Evolutionary conservation across 176 grass and related monocot species (phyloP).

Genomic region (Raddia guianensis): DNA sequence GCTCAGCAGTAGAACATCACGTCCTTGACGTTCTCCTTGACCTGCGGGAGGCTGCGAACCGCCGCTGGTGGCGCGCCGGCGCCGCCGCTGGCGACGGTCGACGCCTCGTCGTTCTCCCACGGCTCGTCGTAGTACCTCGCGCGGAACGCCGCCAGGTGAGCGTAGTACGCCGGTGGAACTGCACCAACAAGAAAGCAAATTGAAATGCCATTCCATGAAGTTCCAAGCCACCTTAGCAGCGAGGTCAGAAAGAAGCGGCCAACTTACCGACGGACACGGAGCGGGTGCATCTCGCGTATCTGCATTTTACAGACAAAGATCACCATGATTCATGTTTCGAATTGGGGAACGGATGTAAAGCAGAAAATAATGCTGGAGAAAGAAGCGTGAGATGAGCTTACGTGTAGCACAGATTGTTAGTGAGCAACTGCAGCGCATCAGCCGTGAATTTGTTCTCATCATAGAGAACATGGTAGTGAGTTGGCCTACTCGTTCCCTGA

Average conservation of each 20-base stretch:
- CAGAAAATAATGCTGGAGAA: neutral
- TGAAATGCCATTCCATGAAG: neutral
- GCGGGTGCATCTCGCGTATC: slow-evolving; percentile 83
- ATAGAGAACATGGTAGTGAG: slow-evolving; percentile 61
- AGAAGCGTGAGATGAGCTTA: slow-evolving; percentile 9
- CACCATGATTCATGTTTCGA: neutral
- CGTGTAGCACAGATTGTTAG: slow-evolving; percentile 82
- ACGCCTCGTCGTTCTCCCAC: slow-evolving; percentile 37
- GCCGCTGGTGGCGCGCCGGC: neutral
- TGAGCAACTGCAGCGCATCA: slow-evolving; percentile 51
- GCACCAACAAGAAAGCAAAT: neutral
- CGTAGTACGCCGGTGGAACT: slow-evolving; percentile 89
- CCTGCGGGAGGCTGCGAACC: slow-evolving; percentile 45
- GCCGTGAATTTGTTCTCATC: slow-evolving; percentile 64
- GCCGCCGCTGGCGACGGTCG: slow-evolving; percentile 5
- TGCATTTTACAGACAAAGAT: slow-evolving; percentile 49
- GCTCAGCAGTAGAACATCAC: slow-evolving; percentile 89
- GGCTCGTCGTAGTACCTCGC: slow-evolving; percentile 64
- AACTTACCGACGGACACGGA: slow-evolving; percentile 75
- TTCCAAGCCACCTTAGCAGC: too few species aligned
- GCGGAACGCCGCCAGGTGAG: slow-evolving; percentile 73
- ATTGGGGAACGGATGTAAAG: neutral
- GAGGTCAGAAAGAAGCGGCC: neutral
- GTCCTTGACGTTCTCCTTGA: slow-evolving; percentile 63
- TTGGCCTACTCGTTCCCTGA: slow-evolving; percentile 67